These are phyloP conservation scores for Geosmithia flava DNA, from an alignment of 2,329 filamentous ascomycete genomes.

Conservation along the genomic window DNA sequence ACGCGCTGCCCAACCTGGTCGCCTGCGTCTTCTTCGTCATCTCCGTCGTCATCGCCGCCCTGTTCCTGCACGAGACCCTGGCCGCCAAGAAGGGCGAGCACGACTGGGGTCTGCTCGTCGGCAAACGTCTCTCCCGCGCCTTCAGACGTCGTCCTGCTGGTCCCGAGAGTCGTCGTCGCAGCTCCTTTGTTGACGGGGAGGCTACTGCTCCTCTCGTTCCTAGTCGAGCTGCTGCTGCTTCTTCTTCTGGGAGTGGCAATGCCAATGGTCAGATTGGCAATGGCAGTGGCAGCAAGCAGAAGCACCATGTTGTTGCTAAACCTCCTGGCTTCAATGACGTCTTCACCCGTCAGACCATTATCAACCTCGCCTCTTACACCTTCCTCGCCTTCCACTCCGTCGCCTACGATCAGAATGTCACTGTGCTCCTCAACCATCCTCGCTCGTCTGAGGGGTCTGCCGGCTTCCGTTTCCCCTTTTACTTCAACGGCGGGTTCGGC, in stretches of 20 bases:
- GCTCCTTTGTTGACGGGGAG: constrained; percentile 42
- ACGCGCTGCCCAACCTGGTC: constrained; percentile 72
- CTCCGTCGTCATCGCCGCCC: constrained; percentile 57
- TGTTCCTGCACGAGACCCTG: constrained; percentile 83
- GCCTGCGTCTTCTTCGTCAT: constrained; percentile 65
- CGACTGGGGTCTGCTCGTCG: constrained; percentile 68
- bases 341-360: constrained; percentile 59
- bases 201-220: constrained; percentile 42
- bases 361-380: constrained; percentile 69
- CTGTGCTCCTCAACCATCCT: constrained; percentile 78
- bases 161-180: constrained; percentile 18
- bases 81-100: constrained; percentile 52
- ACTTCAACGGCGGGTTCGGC: constrained; percentile 75
- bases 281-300: too few relatives aligned
- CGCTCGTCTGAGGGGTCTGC: constrained; percentile 41
- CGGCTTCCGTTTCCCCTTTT: constrained; percentile 57
- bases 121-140: constrained; percentile 46
- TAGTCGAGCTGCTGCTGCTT: too few relatives aligned
- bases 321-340: constrained; percentile 23
- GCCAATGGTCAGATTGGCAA: constrained; percentile 7
- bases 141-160: constrained; percentile 8
- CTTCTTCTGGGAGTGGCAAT: too few relatives aligned
- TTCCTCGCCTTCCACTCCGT: constrained; percentile 72
- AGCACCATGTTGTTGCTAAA: too few relatives aligned
- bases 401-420: constrained; percentile 76